phyloP scores from a whole-genome alignment of 1,139 yeast genomes.

The Yarrowia galli region DNA sequence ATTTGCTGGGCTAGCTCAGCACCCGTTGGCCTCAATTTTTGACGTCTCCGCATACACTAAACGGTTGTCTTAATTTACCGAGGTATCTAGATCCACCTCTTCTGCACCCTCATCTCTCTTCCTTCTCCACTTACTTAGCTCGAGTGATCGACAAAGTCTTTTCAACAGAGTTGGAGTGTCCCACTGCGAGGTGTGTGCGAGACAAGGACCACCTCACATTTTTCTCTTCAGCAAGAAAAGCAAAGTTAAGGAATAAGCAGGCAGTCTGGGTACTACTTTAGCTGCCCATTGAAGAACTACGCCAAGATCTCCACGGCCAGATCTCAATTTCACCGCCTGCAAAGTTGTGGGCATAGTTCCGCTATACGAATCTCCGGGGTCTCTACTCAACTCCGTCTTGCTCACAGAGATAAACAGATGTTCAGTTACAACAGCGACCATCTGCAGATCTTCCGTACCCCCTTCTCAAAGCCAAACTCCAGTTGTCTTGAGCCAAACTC shows the following conservation, averaged over 20 bases:
- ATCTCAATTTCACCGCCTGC: no score
- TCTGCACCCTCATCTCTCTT: neutral
- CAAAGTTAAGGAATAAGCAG: neutral
- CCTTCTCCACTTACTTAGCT: neutral
- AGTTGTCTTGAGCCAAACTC: neutral
- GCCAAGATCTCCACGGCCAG: no score
- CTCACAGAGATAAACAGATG: slow-evolving; percentile 5
- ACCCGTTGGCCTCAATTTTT: no score
- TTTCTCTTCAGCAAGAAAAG: neutral
- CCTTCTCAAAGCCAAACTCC: neutral
- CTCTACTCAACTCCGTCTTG: neutral
- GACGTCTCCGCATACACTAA: no score
- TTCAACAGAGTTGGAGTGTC: neutral
- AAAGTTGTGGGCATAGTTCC: no score
- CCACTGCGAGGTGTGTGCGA: neutral
- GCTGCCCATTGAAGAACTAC: no score
- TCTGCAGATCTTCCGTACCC: slow-evolving; percentile 15
- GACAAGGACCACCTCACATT: neutral
- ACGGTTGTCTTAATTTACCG: no score
- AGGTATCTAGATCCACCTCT: no score
- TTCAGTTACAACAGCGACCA: slow-evolving; percentile 19
- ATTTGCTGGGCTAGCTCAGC: no score
- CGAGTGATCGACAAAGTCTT: neutral
- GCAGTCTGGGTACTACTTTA: neutral
- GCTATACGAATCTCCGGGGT: no score